Percentiles rank a stretch among this genome's conserved stretches.
Evolutionary conservation across 352 stramenopile species (phyloP).

Genomic region (Globisporangium perplexum): DNA sequence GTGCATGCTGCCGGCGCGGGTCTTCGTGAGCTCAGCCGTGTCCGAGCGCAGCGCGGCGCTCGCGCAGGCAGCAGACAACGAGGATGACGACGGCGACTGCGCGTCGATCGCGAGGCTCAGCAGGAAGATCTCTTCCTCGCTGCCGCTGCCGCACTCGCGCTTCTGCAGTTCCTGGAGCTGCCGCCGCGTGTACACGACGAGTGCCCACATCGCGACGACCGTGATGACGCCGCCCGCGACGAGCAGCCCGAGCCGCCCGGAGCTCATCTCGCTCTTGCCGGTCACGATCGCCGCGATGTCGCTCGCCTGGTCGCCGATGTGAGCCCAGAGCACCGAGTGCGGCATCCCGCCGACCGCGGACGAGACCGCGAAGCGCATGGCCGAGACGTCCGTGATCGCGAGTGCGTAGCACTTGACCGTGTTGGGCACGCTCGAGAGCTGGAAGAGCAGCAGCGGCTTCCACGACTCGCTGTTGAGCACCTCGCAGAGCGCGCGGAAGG

Average conservation of each 20-base stretch:
- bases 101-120: constrained; percentile 6
- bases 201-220: constrained; percentile 38
- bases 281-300: constrained; percentile 57
- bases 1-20: constrained; percentile 26
- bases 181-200: constrained; percentile 63
- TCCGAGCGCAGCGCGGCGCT: constrained; percentile 6
- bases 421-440: constrained; percentile 75
- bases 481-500: constrained; percentile 60
- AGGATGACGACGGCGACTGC: neutral
- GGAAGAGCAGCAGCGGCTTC: constrained; percentile 75
- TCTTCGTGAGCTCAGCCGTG: constrained; percentile 14
- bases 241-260: constrained; percentile 37
- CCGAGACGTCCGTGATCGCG: constrained; percentile 62
- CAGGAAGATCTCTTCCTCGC: constrained; percentile 30
- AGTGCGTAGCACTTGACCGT: constrained; percentile 79
- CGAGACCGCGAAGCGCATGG: constrained; percentile 47
- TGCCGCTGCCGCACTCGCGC: constrained; percentile 43
- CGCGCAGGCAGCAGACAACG: neutral
- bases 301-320: constrained; percentile 62
- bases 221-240: constrained; percentile 37
- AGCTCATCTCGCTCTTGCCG: constrained; percentile 41
- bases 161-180: constrained; percentile 59
- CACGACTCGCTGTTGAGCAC: constrained; percentile 60
- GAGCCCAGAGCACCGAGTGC: constrained; percentile 65
- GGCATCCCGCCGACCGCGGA: constrained; percentile 46